Evolutionary conservation across 202 grass and related monocot species (phyloP).

Genomic region (Panicum hallii): DNA sequence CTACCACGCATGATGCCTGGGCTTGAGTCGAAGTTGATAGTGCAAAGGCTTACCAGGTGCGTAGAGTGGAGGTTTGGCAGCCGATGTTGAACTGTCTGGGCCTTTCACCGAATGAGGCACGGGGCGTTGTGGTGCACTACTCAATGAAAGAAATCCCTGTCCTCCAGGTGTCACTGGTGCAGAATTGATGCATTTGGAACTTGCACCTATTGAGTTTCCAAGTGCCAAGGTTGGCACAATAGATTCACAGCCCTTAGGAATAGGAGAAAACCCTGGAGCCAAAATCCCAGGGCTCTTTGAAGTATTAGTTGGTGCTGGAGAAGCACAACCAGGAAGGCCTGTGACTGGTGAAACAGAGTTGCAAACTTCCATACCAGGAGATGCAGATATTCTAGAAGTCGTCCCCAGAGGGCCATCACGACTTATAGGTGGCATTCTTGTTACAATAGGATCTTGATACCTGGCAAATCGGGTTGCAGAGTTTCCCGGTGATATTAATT

Average conservation of each 20-base stretch:
- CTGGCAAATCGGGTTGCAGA: slow-evolving; percentile 25
- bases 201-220: slow-evolving; percentile 20
- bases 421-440: slow-evolving; percentile 45
- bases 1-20: not conserved
- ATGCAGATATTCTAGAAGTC: slow-evolving; percentile 32
- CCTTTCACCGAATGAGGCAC: slow-evolving; percentile 10
- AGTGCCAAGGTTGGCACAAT: slow-evolving; percentile 42
- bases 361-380: slow-evolving; percentile 25
- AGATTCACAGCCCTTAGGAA: slow-evolving; percentile 39
- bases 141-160: slow-evolving; percentile 43
- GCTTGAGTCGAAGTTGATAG: not conserved
- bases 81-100: not conserved
- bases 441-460: slow-evolving; percentile 32
- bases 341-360: slow-evolving; percentile 14
- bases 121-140: slow-evolving; percentile 37
- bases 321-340: slow-evolving; percentile 14
- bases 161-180: slow-evolving; percentile 29
- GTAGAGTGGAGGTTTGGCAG: not conserved
- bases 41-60: slow-evolving; percentile 26
- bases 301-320: slow-evolving; percentile 25
- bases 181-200: slow-evolving; percentile 1
- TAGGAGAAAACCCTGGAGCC: slow-evolving; percentile 10
- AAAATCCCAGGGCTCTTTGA: slow-evolving; percentile 2
- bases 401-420: slow-evolving; percentile 33
- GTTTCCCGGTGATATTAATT: slow-evolving; percentile 23